Conservation (phyloP, 2,329 filamentous ascomycete species). For the Calonectria fujianensis region DNA sequence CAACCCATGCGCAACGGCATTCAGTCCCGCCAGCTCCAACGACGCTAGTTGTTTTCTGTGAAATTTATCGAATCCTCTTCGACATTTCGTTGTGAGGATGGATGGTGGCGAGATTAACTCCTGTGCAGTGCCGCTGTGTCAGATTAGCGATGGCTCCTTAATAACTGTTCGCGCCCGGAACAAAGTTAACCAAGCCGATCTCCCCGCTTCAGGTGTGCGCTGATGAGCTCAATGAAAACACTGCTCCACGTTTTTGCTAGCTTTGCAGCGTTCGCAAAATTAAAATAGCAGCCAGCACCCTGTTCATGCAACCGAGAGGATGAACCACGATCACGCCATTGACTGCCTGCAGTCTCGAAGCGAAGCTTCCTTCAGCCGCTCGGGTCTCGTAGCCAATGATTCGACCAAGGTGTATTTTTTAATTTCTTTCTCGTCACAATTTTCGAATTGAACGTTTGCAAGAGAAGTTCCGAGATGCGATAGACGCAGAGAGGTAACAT, state of each 20-base stretch:
- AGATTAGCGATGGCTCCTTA: constrained; percentile 4
- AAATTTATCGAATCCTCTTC: neutral
- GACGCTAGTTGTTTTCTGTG: neutral
- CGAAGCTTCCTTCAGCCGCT: neutral
- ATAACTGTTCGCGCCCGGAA: neutral
- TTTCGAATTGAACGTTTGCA: neutral
- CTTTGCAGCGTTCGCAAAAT: neutral
- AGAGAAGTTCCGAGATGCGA: neutral
- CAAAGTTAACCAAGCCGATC: constrained; percentile 11
- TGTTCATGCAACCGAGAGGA: neutral
- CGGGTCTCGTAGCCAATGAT: neutral
- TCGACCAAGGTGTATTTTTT: neutral
- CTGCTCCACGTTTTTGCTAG: neutral
- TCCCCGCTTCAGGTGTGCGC: neutral
- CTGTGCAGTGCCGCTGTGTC: neutral
- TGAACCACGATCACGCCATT: neutral
- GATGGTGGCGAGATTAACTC: neutral
- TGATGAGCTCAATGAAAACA: neutral
- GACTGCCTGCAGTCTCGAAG: neutral
- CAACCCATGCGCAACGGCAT: neutral
- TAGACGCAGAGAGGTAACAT: neutral
- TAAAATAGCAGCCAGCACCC: neutral
- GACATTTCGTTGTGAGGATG: neutral
- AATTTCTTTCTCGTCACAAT: neutral
- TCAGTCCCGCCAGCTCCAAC: too few relatives aligned